Percentiles rank a stretch among this genome's conserved stretches.
These are phyloP conservation scores for Fusarium chuoi DNA, from an alignment of 2,329 filamentous ascomycete genomes.

Conservation along the genomic window DNA sequence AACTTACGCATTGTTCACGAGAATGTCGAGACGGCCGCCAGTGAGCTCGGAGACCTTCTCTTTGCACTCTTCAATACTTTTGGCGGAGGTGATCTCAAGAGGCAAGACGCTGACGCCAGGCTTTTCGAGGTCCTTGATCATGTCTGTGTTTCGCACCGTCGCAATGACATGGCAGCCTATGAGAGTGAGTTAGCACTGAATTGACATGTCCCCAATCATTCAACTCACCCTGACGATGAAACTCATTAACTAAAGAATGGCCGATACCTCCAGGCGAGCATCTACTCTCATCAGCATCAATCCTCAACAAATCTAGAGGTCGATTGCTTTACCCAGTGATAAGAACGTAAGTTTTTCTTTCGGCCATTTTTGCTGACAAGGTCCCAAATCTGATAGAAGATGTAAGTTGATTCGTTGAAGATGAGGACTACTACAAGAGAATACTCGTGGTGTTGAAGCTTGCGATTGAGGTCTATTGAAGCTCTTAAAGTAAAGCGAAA, in stretches of 20 bases:
- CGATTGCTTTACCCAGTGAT: conserved; percentile 21
- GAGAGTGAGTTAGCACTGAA: not conserved
- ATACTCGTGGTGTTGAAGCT: not conserved
- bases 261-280: conserved; percentile 70
- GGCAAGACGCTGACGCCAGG: conserved; percentile 60
- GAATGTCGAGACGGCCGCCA: conserved; percentile 64
- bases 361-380: conserved; percentile 25
- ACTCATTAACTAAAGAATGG: conserved; percentile 63
- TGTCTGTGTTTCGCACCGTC: conserved; percentile 62
- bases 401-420: not conserved
- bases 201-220: fast-evolving
- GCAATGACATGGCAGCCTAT: conserved; percentile 62
- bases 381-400: not conserved
- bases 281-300: conserved; percentile 46
- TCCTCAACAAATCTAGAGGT: not conserved
- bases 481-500: not conserved
- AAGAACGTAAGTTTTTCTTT: conserved; percentile 46
- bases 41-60: conserved; percentile 59
- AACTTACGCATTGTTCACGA: conserved; percentile 68
- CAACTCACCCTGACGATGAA: conserved; percentile 59
- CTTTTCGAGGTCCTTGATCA: conserved; percentile 57
- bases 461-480: not conserved
- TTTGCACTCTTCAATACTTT: conserved; percentile 62
- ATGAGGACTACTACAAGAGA: not conserved
- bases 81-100: conserved; percentile 64